Percentiles rank a stretch among this genome's conserved stretches.
These are phyloP conservation scores for Thuidium tamariscinum DNA, from an alignment of 225 moss, liverwort and hornwort genomes.

Conservation along the genomic window DNA sequence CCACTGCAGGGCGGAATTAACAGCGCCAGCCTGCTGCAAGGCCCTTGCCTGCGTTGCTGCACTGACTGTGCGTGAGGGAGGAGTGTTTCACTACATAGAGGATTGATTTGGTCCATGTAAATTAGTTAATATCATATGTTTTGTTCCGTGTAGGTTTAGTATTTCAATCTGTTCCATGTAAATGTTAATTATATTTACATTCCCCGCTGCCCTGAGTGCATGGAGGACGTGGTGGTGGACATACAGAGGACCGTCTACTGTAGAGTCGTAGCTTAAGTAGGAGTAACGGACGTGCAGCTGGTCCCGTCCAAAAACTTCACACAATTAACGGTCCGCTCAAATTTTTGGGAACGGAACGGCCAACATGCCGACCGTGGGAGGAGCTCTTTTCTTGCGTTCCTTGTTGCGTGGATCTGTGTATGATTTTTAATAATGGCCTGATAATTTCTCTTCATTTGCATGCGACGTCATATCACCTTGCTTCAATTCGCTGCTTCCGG, in stretches of 20 bases:
- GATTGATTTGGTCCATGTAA: neutral
- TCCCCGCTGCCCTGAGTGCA: neutral
- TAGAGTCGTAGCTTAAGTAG: slow-evolving; percentile 2
- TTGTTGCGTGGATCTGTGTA: neutral
- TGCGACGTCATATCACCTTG: slow-evolving; percentile 3
- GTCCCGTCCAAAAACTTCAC: neutral
- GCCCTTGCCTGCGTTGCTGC: slow-evolving; percentile 10
- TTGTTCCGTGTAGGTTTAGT: neutral
- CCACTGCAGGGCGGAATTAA: slow-evolving; percentile 16
- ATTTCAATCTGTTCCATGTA: neutral
- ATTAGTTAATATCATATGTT: neutral
- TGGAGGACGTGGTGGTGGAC: neutral
- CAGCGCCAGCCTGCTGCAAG: slow-evolving; percentile 8
- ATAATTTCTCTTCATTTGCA: neutral
- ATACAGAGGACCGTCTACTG: neutral
- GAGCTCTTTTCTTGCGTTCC: neutral
- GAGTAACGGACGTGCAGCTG: slow-evolving; percentile 21
- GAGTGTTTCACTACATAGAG: neutral
- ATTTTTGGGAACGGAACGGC: slow-evolving; percentile 22
- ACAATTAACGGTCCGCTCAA: slow-evolving; percentile 21
- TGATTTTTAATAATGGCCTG: neutral
- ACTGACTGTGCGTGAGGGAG: slow-evolving; percentile 4
- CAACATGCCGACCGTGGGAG: neutral
- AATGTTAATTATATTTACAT: neutral
- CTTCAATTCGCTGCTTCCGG: slow-evolving; percentile 22